Base-by-base conservation (phyloP, 257 asterid genomes). In the Capsicum baccatum region DNA sequence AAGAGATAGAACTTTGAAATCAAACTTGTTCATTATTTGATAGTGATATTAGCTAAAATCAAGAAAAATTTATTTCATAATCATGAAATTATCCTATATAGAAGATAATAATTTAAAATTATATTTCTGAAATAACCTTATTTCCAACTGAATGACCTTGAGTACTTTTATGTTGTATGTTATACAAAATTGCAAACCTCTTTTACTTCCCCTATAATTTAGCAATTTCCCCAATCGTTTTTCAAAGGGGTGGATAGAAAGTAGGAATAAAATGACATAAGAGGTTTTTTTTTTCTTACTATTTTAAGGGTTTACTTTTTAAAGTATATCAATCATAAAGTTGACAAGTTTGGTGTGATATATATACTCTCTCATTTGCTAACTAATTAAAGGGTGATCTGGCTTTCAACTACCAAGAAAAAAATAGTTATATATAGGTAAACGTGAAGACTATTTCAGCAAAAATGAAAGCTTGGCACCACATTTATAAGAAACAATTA, bases 401-500 rank as follows among this genome's bases (percentile, higher is more conserved):
- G 81, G 81, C 47, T 74, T 74, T 50, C 81, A 74, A 74, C 81
- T 74, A 74, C 62, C 81, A 74, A 21, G 62, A 74, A 21, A 19
- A 19, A 73, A 70, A 44, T 9, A 21, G 39, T 10, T 74, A 19
- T 54, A 14, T 62, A 62, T 19, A 62, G 80, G 59, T 50, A 74
- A 6, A 70, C 60, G 19, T 0, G 47, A 50, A 50, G 81, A 74
- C 81, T 74, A 74, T 74, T 50, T 74, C 47, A 3, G 62, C 81
- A 21, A 74, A 21, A 74, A 74, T 50, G 44, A 74, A 74, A 74
- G 21, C 47, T 35, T 50, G 62, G 62, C 80, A 74, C 17, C 42
- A 74, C 33, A 71, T 44, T 10, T 44, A 71, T n/a, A 71, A 71
- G 58, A 71, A 71, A 39, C 37, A 21, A 47, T 66, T 33, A 63